Evolutionary conservation across 192 early-diverging fungal species (phyloP).

Genomic region (Rhizoclosmatium sp.): DNA sequence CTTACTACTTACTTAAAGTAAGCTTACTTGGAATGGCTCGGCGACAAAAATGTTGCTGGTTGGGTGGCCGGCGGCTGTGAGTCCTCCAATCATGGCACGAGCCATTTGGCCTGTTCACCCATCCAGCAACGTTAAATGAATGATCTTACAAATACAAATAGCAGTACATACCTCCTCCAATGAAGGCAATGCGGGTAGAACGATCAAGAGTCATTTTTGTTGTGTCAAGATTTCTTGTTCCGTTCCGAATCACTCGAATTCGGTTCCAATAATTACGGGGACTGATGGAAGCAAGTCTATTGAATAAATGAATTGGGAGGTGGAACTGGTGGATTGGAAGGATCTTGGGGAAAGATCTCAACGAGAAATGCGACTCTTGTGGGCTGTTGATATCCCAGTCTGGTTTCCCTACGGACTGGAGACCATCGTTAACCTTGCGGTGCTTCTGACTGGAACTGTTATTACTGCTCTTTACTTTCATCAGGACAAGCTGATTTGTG

Average conservation of each 20-base stretch:
- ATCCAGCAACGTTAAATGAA: constrained; percentile 29
- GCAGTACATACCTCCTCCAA: neutral
- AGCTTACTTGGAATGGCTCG: constrained; percentile 75
- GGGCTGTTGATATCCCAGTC: constrained; percentile 20
- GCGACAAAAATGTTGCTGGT: constrained; percentile 75
- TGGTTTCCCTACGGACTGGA: constrained; percentile 26
- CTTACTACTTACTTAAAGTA: neutral
- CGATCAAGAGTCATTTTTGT: neutral
- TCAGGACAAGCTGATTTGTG: constrained; percentile 50
- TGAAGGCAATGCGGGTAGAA: neutral
- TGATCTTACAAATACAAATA: no score
- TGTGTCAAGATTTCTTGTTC: no score
- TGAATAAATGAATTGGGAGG: no score
- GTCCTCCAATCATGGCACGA: constrained; percentile 88
- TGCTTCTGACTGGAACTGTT: constrained; percentile 8
- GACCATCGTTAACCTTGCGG: constrained; percentile 11
- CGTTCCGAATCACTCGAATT: no score
- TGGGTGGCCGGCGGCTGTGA: constrained; percentile 78
- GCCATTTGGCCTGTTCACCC: constrained; percentile 84
- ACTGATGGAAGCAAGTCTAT: no score
- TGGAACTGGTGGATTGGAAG: no score
- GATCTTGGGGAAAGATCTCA: neutral
- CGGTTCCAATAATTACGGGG: no score
- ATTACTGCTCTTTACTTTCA: constrained; percentile 39
- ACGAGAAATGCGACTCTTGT: constrained; percentile 6